Conservation (phyloP, 345 rosid species). For the Rhizophora apiculata region DNA sequence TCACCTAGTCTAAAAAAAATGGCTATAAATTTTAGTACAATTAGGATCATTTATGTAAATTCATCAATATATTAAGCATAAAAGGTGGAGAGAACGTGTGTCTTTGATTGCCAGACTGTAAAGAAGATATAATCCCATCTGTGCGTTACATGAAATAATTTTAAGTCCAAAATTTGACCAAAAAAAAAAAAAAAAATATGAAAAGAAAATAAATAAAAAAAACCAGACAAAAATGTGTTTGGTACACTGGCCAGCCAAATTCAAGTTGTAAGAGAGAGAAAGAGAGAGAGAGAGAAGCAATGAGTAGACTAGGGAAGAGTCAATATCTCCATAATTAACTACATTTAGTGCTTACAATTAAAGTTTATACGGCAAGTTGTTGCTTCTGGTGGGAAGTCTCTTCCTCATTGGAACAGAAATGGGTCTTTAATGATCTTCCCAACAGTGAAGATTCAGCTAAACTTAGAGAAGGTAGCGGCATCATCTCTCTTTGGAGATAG, state of each 20-base stretch:
- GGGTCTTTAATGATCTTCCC: conserved; percentile 34
- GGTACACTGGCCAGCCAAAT: conserved; percentile 14
- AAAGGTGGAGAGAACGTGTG: background rate
- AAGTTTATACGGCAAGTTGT: conserved; percentile 54
- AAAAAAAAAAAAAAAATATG: background rate
- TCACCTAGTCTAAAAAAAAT: too few relatives aligned
- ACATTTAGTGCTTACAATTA: conserved; percentile 9
- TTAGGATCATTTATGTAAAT: too few relatives aligned
- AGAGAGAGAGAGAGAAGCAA: background rate
- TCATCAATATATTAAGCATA: background rate
- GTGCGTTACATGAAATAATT: background rate
- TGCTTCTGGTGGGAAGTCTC: conserved; percentile 61
- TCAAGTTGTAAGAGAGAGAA: conserved; percentile 3
- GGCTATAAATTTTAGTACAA: too few relatives aligned
- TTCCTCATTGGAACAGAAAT: conserved; percentile 55
- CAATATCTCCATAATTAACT: conserved; percentile 31
- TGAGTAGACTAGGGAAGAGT: conserved; percentile 5
- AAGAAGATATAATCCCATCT: conserved; percentile 14
- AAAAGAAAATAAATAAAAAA: background rate
- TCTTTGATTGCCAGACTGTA: conserved; percentile 17
- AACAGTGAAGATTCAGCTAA: conserved; percentile 27
- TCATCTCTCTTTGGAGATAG: conserved; percentile 64
- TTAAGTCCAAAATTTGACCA: conserved; percentile 19
- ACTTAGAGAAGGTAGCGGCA: conserved; percentile 41
- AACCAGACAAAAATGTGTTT: background rate